phyloP scores from a whole-genome alignment of 495 filamentous ascomycete species.

The Penicillium lagena region DNA sequence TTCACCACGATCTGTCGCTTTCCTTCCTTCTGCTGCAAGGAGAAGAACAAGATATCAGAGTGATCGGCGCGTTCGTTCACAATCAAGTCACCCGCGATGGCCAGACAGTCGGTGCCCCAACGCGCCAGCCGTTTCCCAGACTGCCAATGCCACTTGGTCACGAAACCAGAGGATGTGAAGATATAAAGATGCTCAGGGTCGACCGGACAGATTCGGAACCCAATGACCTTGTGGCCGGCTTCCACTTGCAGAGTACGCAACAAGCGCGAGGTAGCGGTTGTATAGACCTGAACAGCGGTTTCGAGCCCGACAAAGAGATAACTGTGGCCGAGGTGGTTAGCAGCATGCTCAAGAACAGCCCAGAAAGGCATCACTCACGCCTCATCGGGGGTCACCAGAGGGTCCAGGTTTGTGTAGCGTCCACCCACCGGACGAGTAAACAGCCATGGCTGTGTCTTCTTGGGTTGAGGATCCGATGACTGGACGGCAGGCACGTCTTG shows the following conservation, averaged over 20 bases:
- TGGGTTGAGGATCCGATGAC: too few species aligned
- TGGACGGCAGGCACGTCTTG: neutral
- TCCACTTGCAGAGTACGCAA: slow-evolving; percentile 50
- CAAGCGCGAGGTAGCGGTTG: slow-evolving; percentile 71
- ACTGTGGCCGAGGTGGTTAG: slow-evolving; percentile 34
- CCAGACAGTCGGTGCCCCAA: slow-evolving; percentile 35
- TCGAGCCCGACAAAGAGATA: slow-evolving; percentile 61
- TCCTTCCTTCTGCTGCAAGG: slow-evolving; percentile 19
- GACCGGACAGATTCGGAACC: slow-evolving; percentile 53
- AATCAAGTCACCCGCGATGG: slow-evolving; percentile 16
- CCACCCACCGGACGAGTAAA: slow-evolving; percentile 27
- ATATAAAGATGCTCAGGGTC: slow-evolving; percentile 60
- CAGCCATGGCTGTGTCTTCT: slow-evolving; percentile 21
- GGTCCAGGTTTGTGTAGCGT: slow-evolving; percentile 54
- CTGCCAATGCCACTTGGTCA: slow-evolving; percentile 75
- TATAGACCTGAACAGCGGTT: slow-evolving; percentile 70
- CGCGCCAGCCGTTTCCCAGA: slow-evolving; percentile 42
- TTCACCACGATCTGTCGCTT: slow-evolving; percentile 24
- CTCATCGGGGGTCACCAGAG: slow-evolving; percentile 73
- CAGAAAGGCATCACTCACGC: slow-evolving; percentile 47
- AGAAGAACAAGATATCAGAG: slow-evolving; percentile 6
- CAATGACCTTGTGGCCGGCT: slow-evolving; percentile 30
- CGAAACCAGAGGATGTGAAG: slow-evolving; percentile 54
- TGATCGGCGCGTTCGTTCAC: slow-evolving; percentile 6
- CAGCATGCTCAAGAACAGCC: slow-evolving; percentile 4